Evolutionary conservation across 768 basidiomycete species (phyloP).

Genomic region (Leccinum longicurvipes): DNA sequence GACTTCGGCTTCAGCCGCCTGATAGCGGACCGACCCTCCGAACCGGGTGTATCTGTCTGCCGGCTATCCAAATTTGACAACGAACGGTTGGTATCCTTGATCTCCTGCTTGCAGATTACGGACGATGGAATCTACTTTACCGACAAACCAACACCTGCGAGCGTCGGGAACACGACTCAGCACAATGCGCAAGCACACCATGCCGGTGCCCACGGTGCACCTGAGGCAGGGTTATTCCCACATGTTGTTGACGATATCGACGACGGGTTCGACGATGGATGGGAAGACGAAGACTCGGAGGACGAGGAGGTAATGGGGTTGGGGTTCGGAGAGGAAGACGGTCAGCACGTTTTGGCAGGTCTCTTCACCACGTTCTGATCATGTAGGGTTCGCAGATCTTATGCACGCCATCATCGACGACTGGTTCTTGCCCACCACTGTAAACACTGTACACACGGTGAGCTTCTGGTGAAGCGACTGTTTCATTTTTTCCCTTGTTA

Average conservation of each 20-base stretch:
- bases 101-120: constrained; percentile 57
- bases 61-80: constrained; percentile 17
- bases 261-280: constrained; percentile 8
- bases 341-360: constrained; percentile 1
- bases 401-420: constrained; percentile 17
- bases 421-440: constrained; percentile 16
- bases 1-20: constrained; percentile 21
- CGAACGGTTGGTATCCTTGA: constrained; percentile 12
- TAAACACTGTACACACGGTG: constrained; percentile 26
- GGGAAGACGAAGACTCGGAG: constrained; percentile 16
- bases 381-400: constrained; percentile 7
- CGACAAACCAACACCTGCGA: constrained; percentile 12
- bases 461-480: constrained; percentile 16
- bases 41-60: constrained; percentile 28
- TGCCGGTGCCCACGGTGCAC: background rate
- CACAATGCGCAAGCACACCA: background rate
- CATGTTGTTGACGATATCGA: constrained; percentile 8
- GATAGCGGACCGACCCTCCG: constrained; percentile 30
- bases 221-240: constrained; percentile 1
- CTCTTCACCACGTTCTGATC: background rate
- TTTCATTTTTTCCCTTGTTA: background rate
- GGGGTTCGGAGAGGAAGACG: constrained; percentile 5
- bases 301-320: constrained; percentile 9
- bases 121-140: constrained; percentile 51
- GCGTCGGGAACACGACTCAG: background rate